Conservation (phyloP, 352 stramenopile species). For the Pythium periplocum region DNA sequence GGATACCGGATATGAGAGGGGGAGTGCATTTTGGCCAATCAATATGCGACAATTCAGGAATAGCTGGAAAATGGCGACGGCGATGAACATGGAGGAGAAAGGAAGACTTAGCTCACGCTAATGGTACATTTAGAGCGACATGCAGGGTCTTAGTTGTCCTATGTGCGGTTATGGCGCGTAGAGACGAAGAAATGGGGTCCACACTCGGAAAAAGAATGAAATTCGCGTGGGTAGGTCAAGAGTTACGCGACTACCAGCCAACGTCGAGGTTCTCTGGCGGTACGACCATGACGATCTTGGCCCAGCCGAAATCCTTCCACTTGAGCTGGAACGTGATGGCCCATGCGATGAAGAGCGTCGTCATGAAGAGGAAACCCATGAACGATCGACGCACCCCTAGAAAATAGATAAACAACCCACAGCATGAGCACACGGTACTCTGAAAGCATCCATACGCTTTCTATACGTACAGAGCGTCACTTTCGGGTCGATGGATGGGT, state of each 20-base stretch:
- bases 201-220: no score
- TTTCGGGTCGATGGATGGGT: slow-evolving; percentile 51
- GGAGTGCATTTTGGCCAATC: slow-evolving; percentile 16
- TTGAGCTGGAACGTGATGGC: slow-evolving; percentile 78
- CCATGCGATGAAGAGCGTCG: slow-evolving; percentile 70
- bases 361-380: slow-evolving; percentile 65
- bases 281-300: slow-evolving; percentile 72
- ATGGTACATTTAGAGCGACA: no score
- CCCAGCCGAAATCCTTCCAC: slow-evolving; percentile 82
- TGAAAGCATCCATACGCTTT: neutral
- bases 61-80: neutral
- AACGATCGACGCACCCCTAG: slow-evolving; percentile 75
- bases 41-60: slow-evolving; percentile 22
- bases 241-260: slow-evolving; percentile 42
- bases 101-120: no score
- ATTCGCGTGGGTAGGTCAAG: no score
- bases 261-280: slow-evolving; percentile 54
- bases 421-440: neutral
- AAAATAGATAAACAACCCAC: slow-evolving; percentile 4
- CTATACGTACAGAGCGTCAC: slow-evolving; percentile 69
- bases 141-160: no score
- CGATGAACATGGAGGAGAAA: slow-evolving; percentile 8
- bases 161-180: no score
- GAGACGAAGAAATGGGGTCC: no score
- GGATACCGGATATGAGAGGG: slow-evolving; percentile 5